Conservation (phyloP, 2,329 filamentous ascomycete genomes). For the Raffaelea ambrosiae region DNA sequence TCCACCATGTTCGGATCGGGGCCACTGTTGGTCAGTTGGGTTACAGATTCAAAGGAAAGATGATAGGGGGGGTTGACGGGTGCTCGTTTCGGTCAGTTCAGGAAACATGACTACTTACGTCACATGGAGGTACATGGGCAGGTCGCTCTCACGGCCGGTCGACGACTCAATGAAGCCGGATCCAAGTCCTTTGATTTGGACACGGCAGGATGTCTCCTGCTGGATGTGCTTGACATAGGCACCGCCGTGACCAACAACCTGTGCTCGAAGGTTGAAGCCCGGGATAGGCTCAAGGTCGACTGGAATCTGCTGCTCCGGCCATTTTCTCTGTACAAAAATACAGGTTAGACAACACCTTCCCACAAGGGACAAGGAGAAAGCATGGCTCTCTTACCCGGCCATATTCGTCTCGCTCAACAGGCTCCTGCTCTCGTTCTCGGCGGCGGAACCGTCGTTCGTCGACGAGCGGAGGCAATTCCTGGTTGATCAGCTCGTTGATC, state of each 20-base stretch:
- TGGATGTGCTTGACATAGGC: conserved; percentile 98
- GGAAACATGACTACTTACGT: conserved; percentile 53
- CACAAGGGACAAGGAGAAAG: background rate
- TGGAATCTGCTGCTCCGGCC: conserved; percentile 92
- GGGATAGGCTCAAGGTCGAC: conserved; percentile 84
- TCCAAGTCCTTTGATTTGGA: conserved; percentile 95
- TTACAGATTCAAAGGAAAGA: background rate
- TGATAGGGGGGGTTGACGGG: background rate
- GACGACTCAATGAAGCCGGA: conserved; percentile 88
- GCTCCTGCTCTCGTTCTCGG: conserved; percentile 52
- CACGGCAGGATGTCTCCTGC: conserved; percentile 86
- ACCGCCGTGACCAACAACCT: conserved; percentile 90
- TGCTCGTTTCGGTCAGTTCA: no score
- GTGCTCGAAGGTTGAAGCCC: conserved; percentile 91
- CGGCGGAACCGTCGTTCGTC: conserved; percentile 89
- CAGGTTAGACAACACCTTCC: conserved; percentile 13
- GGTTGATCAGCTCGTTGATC: conserved; percentile 92
- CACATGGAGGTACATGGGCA: conserved; percentile 94
- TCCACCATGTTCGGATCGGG: conserved; percentile 82
- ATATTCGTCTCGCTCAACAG: conserved; percentile 77
- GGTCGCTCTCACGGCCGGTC: conserved; percentile 85
- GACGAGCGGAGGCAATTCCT: conserved; percentile 89
- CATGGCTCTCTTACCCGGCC: conserved; percentile 55
- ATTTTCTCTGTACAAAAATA: conserved; percentile 71
- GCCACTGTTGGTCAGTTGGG: conserved; percentile 44